Evolutionary conservation across 306 rosid genomes (phyloP).

Genomic region (Lathyrus tuberosus): DNA sequence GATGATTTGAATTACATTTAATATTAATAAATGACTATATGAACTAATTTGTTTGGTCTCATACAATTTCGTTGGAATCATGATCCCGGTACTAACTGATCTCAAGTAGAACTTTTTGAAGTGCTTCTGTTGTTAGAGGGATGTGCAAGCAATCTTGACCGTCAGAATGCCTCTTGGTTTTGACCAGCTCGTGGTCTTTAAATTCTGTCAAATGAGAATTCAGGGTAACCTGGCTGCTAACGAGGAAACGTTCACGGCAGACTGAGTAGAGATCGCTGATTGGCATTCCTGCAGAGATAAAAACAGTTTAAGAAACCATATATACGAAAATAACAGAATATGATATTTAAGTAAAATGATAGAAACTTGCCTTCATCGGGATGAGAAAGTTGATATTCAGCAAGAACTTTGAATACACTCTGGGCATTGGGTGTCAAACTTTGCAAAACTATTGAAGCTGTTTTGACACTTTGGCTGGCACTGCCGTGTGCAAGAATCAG

Average conservation of each 20-base stretch:
- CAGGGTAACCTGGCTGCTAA: slow-evolving; percentile 78
- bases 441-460: slow-evolving; percentile 81
- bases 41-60: slow-evolving; percentile 16
- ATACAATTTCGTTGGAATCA: slow-evolving; percentile 21
- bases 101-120: slow-evolving; percentile 66
- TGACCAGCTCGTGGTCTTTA: slow-evolving; percentile 91
- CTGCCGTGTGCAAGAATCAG: slow-evolving; percentile 75
- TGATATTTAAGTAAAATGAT: slow-evolving; percentile 21
- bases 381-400: slow-evolving; percentile 77
- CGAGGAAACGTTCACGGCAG: slow-evolving; percentile 86
- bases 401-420: slow-evolving; percentile 85
- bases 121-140: slow-evolving; percentile 65
- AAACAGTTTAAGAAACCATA: background rate
- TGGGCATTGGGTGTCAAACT: slow-evolving; percentile 97
- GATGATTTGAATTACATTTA: slow-evolving; percentile 18
- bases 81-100: slow-evolving; percentile 38
- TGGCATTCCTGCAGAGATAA: slow-evolving; percentile 70
- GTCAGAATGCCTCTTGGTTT: slow-evolving; percentile 77
- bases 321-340: slow-evolving; percentile 16
- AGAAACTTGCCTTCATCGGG: slow-evolving; percentile 73
- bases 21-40: background rate
- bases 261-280: slow-evolving; percentile 60
- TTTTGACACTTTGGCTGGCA: slow-evolving; percentile 76
- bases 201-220: slow-evolving; percentile 91
- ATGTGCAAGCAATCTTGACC: slow-evolving; percentile 73